Evolutionary conservation across 208 protist species (phyloP), one percentile per base, ranked within the genome.

Genomic region (Phytomonas francai): DNA sequence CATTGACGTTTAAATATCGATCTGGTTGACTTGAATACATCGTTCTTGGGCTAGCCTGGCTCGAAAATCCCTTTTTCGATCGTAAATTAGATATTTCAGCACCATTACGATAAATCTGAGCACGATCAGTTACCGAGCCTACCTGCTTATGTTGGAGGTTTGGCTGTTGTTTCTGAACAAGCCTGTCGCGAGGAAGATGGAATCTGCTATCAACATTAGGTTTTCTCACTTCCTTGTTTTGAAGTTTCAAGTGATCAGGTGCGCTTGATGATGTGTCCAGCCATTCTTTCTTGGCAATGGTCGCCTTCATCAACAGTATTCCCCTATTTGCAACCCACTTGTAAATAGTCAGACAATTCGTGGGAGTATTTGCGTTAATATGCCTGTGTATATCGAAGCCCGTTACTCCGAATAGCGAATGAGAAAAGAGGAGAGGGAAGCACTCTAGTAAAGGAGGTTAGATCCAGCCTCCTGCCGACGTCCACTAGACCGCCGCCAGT

Each of bases 241-340:
- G 45, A 54, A 54, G 19, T 54, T 54, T 54, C 45, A 54, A 22
- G 19, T 54, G 45, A 54, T 54, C 45, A 54, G 45, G 45, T 25
- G 19, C 45, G 45, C 19, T 54, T 54, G 45, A 45, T 45, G 39
- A 54, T 54, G 45, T 54, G 25, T 54, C 45, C 16, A 25, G 45
- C 45, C 45, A 54, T 54, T 54, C 45, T 19, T 54, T 22, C 22
- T 54, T 54, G 16, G 25, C 45, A 5, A 19, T 9, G 19, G 45
- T 54, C 45, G 45, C 45, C 45, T 54, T 54, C 45, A 54, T 54
- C 45, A 54, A 54, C 45, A 54, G 45, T 54, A 25, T 54, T 25
- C 22, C 22, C 45, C 45, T 54, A 54, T 54, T 25, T 22, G 0
- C 6, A 54, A 54, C 16, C 45, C 8, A 54, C 19, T 0, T 5